Conservation (phyloP, 78 protist species). For the Monocercomonoides exilis region DNA sequence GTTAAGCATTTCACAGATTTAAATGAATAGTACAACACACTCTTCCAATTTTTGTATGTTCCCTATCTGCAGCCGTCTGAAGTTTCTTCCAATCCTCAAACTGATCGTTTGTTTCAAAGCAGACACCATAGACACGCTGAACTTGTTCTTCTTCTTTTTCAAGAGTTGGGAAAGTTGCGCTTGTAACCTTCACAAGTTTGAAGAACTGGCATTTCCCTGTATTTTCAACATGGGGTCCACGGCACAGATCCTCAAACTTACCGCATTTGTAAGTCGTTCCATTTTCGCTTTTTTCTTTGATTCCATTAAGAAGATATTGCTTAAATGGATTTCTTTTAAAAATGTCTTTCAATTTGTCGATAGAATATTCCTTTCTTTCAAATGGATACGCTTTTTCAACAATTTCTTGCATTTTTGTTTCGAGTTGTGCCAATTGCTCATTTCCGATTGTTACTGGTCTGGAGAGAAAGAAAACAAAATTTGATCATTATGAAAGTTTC, state of each 20-base stretch:
- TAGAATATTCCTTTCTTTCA: background rate
- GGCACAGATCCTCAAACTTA: conserved; percentile 90
- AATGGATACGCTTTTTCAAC: background rate
- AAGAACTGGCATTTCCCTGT: conserved; percentile 77
- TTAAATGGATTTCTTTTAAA: background rate
- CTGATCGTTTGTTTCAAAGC: conserved; percentile 84
- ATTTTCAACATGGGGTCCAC: conserved; percentile 95
- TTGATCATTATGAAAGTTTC: background rate
- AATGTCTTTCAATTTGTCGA: background rate
- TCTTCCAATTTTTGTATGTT: conserved; percentile 90
- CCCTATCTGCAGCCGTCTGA: conserved; percentile 85
- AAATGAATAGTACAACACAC: background rate
- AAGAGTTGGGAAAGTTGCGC: conserved; percentile 58
- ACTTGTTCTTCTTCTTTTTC: conserved; percentile 67
- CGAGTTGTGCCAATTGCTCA: background rate
- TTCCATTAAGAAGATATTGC: background rate
- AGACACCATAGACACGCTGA: conserved; percentile 94
- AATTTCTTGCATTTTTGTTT: background rate
- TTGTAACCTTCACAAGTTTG: conserved; percentile 52
- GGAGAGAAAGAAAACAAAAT: background rate
- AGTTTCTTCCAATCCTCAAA: conserved; percentile 60
- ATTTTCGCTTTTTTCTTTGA: background rate
- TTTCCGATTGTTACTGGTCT: background rate
- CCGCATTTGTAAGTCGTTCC: conserved; percentile 52
- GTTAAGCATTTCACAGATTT: no score